Percentiles rank a stretch among this genome's conserved stretches.
Conservation (phyloP, 1,139 yeast species). For the Debaryomycetaceae sp. region DNA sequence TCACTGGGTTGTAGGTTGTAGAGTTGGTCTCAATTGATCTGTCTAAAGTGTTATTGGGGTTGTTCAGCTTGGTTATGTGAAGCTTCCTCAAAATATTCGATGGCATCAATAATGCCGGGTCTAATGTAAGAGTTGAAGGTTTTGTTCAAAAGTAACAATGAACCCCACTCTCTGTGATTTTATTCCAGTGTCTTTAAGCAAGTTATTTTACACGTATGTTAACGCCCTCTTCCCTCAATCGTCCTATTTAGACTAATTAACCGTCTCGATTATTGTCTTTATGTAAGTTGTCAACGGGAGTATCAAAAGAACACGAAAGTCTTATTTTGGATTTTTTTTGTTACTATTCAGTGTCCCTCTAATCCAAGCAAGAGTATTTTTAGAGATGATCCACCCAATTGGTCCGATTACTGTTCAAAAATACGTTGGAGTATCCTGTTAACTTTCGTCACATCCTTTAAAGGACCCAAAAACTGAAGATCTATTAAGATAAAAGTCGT, state of each 20-base stretch:
- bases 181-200: too few species aligned
- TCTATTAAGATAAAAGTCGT: neutral
- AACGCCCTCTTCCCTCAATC: neutral
- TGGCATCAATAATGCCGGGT: conserved; percentile 11
- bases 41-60: conserved; percentile 3
- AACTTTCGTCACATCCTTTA: too few species aligned
- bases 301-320: neutral
- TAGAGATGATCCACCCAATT: too few species aligned
- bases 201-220: neutral
- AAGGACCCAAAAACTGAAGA: neutral
- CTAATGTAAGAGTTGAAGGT: neutral
- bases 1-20: conserved; percentile 5
- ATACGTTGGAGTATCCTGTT: too few species aligned
- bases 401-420: too few species aligned
- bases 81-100: conserved; percentile 18
- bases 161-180: neutral
- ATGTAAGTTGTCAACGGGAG: neutral
- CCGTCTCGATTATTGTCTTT: neutral
- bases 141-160: neutral
- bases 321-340: too few species aligned
- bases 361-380: too few species aligned
- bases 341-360: neutral
- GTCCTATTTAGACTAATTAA: neutral
- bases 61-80: conserved; percentile 16
- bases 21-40: neutral